Base-by-base conservation (phyloP, 2,329 filamentous ascomycete species). In the Colletotrichum lini region DNA sequence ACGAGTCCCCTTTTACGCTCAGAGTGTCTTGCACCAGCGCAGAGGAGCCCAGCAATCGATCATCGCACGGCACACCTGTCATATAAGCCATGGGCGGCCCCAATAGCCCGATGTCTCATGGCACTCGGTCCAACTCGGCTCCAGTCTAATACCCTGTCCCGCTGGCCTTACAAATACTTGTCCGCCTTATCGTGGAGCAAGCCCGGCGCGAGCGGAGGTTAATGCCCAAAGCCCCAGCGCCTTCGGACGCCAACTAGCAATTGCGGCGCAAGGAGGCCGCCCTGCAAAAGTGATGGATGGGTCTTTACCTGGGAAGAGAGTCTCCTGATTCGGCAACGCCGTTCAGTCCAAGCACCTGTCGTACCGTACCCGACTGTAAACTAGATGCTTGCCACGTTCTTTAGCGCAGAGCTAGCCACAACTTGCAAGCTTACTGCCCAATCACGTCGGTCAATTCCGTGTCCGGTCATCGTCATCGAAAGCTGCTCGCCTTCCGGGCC, bases 391-490 rank as follows among this genome's bases (percentile, higher is more conserved):
- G 58, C 64, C 62, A 67, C 68, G 38, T 35, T 47, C 50, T 62
- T 67, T 57, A 63, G 64, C 56, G 68, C 64, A n/a, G 63, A 67
- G 57, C 64, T 71, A 23, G 35, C 57, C 57, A 40, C 47, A 53
- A 64, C 45, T 52, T 49, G 30, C 47, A 53, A 69, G 58, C 58
- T 49, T 49, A n/a, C 47, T 21, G 45, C 44, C 69, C 69, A 72
- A 72, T 72, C 69, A 72, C 10, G 12, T 7, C 15, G 53, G 16
- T 26, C 58, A 72, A 64, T 72, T 69, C 45, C 65, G 47, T 62
- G 68, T 59, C 65, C 44, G 57, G 40, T 23, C 23, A 71, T 64
- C 68, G 58, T 71, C 68, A 71, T 68, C 65, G 42, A 58, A 44
- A 58, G 38, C 42, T 38, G 23, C 23, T 42, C 45, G 65, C 45